Base-by-base conservation (phyloP, 1,284 basidiomycete genomes). In the Fomitiporia mediterranea region DNA sequence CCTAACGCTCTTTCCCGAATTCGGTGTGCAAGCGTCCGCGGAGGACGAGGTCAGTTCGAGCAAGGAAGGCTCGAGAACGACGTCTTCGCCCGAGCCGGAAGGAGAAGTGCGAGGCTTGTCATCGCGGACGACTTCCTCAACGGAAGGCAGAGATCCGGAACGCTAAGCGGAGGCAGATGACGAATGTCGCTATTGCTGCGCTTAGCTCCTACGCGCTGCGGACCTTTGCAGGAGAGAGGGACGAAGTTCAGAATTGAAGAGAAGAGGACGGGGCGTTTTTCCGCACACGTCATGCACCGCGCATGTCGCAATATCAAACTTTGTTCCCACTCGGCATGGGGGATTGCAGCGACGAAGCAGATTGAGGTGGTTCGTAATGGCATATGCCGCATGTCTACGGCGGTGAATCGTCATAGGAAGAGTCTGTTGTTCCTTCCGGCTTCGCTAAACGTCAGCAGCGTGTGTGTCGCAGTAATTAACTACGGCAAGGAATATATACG, bases 1-100 rank as follows among this genome's bases (percentile, higher is more conserved):
- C 39, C 63, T 83, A 39, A 74, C 73, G 2, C 58, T 89, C 44
- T 89, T 88, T 62, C 88, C 89, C 0, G 86, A 89, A 69, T 69
- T 90, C 63, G 52, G 51, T 17, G 38, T 35, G 38, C 19, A 28
- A 34, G 25, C 28, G 4, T 30, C 51, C 34, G 28, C 7, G 15
- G 39, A 27, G 27, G 27, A 28, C 32, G 30, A 11, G 32, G 53
- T n/a, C 7, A 43, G n/a, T 27, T 0, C 11, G 25, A 23, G 19
- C 32, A 23, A 39, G 39, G 35, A 39, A 25, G 25, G 30, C 15
- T 39, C 39, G 21, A 17, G 8, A 13, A 32, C 21, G 2, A 48
- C 21, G 27, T 25, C 51, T 27, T 48, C 46, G 25, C 51, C 27
- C 19, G 23, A 15, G 42, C 40, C 28, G 52, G 35, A 49, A 6